phyloP scores from a whole-genome alignment of 306 rosid species.

The Erythrophleum fordii region DNA sequence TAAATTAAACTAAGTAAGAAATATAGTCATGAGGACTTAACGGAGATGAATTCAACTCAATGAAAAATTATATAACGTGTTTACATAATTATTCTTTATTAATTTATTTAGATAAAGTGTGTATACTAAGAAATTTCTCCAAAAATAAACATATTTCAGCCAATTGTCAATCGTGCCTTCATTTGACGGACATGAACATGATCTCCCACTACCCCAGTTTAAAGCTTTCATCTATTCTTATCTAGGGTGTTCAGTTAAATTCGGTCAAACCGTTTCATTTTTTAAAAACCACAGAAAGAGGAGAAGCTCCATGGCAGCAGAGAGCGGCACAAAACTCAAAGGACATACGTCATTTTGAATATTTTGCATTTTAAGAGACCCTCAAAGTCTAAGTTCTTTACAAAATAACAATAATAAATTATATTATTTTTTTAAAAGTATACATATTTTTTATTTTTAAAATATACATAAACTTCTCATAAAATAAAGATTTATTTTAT shows the following conservation, averaged over 20 bases:
- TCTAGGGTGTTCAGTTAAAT: neutral
- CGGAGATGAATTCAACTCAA: neutral
- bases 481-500: no score
- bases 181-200: neutral
- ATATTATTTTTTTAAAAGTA: no score
- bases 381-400: neutral
- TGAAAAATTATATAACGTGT: neutral
- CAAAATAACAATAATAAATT: neutral
- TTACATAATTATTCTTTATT: no score
- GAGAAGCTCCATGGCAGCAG: no score
- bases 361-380: neutral
- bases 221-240: neutral
- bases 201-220: neutral
- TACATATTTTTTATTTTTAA: no score
- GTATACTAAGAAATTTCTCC: no score
- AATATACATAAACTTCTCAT: no score
- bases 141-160: no score
- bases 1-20: no score
- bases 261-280: neutral
- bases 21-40: no score
- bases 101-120: no score
- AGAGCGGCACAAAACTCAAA: neutral
- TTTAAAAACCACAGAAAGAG: neutral
- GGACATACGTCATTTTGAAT: neutral
- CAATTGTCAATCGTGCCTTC: neutral